These are phyloP conservation scores for Termitomyces sp. DNA, from an alignment of 768 basidiomycete species.

Conservation along the genomic window DNA sequence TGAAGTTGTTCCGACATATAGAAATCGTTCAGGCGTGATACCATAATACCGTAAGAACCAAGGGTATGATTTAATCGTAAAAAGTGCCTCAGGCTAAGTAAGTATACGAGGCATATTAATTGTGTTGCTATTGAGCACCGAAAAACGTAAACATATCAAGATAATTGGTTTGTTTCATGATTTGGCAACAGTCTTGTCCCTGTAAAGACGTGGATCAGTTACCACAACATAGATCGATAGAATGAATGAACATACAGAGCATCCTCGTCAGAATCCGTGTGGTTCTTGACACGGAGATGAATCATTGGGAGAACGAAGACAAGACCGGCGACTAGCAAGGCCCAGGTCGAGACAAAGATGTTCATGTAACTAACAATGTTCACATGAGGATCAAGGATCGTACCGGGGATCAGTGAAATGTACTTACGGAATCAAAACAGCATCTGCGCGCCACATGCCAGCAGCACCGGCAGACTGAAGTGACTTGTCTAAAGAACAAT, in stretches of 20 bases:
- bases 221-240: slow-evolving; percentile 11
- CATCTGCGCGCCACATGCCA: slow-evolving; percentile 71
- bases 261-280: slow-evolving; percentile 49
- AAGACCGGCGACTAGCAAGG: slow-evolving; percentile 59
- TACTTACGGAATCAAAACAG: slow-evolving; percentile 54
- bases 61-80: background rate
- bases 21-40: too few species aligned
- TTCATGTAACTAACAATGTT: slow-evolving; percentile 51
- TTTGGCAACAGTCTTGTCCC: background rate
- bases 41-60: too few species aligned
- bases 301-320: slow-evolving; percentile 73
- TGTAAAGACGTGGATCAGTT: background rate
- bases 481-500: slow-evolving; percentile 51
- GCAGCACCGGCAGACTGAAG: slow-evolving; percentile 78
- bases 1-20: too few species aligned
- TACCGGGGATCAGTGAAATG: background rate
- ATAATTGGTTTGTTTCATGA: background rate
- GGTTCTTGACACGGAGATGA: slow-evolving; percentile 61
- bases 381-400: background rate
- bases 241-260: slow-evolving; percentile 41
- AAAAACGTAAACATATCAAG: background rate
- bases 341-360: slow-evolving; percentile 73
- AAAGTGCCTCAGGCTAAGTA: background rate
- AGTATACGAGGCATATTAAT: too few species aligned
- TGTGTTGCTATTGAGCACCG: too few species aligned